Conservation (phyloP, 192 early-diverging fungal genomes). For the Rhizophagus sp. region DNA sequence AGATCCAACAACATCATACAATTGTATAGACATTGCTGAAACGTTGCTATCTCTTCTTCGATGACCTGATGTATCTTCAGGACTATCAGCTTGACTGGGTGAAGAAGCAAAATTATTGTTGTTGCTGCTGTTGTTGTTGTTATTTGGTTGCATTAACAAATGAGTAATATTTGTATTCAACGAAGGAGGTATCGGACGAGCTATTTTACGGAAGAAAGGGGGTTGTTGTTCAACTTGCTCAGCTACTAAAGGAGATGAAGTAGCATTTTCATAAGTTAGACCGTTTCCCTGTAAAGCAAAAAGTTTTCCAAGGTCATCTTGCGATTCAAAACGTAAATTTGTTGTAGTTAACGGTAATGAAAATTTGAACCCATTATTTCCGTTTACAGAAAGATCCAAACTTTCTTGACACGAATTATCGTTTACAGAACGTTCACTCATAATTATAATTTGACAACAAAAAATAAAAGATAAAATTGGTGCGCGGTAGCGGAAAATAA, state of each 20-base stretch:
- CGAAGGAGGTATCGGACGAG: conserved; percentile 22
- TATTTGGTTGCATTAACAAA: conserved; percentile 4
- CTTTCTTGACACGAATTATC: neutral
- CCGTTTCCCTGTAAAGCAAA: conserved; percentile 1
- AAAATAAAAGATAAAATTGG: neutral
- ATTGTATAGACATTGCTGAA: conserved; percentile 31
- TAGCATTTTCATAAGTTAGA: neutral
- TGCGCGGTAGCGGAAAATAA: too few relatives aligned
- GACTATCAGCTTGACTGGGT: neutral
- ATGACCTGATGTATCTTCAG: conserved; percentile 24
- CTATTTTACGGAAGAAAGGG: conserved; percentile 22
- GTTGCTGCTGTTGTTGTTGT: neutral
- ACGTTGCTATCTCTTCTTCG: conserved; percentile 30
- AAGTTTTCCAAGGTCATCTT: conserved; percentile 17
- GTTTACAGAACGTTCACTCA: neutral
- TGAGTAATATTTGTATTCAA: conserved; percentile 19
- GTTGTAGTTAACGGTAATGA: conserved; percentile 9
- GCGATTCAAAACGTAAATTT: conserved; percentile 20
- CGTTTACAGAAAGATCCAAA: neutral
- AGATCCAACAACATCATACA: conserved; percentile 15
- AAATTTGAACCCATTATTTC: conserved; percentile 6
- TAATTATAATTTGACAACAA: neutral
- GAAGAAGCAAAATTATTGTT: conserved; percentile 9
- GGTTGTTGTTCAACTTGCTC: neutral
- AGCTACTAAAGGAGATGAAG: neutral